Conservation (phyloP, 768 basidiomycete genomes). For the Coprinellus aureogranulatus region DNA sequence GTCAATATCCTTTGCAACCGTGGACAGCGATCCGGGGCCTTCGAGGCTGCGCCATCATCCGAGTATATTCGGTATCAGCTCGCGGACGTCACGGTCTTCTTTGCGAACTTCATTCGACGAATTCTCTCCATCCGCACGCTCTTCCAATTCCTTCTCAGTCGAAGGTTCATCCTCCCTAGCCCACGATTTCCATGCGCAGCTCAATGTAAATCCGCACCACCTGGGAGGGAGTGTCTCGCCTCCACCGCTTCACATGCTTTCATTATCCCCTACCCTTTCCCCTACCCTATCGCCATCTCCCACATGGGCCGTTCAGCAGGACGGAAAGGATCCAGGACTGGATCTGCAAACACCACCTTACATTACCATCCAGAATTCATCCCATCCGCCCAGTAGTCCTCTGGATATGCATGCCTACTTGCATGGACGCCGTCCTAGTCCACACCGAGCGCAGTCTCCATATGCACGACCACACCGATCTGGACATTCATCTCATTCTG, state of each 20-base stretch:
- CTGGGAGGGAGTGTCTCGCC: slow-evolving; percentile 69
- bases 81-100: slow-evolving; percentile 76
- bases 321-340: slow-evolving; percentile 31
- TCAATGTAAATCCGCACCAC: slow-evolving; percentile 61
- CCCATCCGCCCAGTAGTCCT: slow-evolving; percentile 42
- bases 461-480: slow-evolving; percentile 55
- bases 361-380: slow-evolving; percentile 27
- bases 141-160: slow-evolving; percentile 76
- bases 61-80: slow-evolving; percentile 59
- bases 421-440: slow-evolving; percentile 50
- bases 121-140: slow-evolving; percentile 68
- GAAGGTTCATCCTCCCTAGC: slow-evolving; percentile 62
- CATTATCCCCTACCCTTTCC: slow-evolving; percentile 64
- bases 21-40: slow-evolving; percentile 85
- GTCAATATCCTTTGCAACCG: slow-evolving; percentile 76
- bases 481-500: slow-evolving; percentile 58
- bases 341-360: slow-evolving; percentile 38
- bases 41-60: slow-evolving; percentile 61
- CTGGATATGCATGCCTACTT: slow-evolving; percentile 54
- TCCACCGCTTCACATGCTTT: slow-evolving; percentile 71
- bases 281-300: slow-evolving; percentile 47
- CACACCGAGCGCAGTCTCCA: slow-evolving; percentile 30
- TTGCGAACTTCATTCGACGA: slow-evolving; percentile 73
- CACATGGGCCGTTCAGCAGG: slow-evolving; percentile 53
- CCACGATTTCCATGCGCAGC: slow-evolving; percentile 74